phyloP scores from a whole-genome alignment of 371 early-diverging fungal species.

The Mortierella sp. region DNA sequence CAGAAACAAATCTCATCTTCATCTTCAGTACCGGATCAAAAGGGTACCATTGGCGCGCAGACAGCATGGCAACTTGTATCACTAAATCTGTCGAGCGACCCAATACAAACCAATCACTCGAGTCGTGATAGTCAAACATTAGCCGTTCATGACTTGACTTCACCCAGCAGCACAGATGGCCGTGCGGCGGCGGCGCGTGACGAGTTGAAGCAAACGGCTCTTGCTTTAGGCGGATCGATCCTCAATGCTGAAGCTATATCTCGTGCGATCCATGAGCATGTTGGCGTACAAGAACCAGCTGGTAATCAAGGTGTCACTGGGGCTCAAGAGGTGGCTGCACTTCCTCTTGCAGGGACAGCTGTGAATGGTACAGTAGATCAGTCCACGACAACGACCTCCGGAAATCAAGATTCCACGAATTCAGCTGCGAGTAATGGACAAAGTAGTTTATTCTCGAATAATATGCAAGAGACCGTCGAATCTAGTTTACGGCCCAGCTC shows the following conservation, averaged over 20 bases:
- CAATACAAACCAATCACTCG: background rate
- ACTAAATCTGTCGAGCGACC: background rate
- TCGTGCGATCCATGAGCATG: conserved; percentile 21
- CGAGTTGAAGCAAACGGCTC: conserved; percentile 1
- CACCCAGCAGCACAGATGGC: background rate
- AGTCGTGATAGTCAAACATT: conserved; percentile 26
- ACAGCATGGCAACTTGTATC: conserved; percentile 11
- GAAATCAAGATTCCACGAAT: background rate
- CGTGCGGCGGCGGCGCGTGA: background rate
- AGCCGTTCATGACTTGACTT: conserved; percentile 23
- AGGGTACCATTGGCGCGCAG: background rate
- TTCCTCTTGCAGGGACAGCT: conserved; percentile 3
- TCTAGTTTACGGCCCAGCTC: background rate
- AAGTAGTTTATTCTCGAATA: background rate
- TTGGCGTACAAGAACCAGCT: background rate
- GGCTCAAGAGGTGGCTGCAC: conserved; percentile 12
- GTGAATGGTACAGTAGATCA: background rate
- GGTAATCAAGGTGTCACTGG: background rate
- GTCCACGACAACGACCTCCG: background rate
- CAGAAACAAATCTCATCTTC: background rate
- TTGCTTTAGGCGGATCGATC: conserved; percentile 13
- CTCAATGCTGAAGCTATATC: conserved; percentile 24
- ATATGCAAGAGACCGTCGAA: background rate
- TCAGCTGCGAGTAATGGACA: background rate
- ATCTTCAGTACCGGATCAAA: conserved; percentile 1